Base-by-base conservation (phyloP, 23 red algal genomes). In the Rhodosorus marinus region DNA sequence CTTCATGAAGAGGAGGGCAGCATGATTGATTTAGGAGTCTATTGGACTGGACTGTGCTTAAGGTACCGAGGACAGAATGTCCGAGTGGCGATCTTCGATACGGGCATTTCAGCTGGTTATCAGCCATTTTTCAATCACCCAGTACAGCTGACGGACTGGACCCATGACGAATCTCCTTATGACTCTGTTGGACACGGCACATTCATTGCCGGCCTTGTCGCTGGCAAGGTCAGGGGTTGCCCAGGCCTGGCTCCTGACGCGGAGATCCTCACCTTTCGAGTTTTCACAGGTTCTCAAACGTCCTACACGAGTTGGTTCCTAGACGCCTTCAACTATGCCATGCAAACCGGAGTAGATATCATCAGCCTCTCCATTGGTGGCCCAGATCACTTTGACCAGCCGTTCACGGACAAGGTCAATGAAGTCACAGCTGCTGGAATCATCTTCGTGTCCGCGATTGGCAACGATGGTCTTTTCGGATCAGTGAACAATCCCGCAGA, bases 291-390 rank as follows among this genome's bases (percentile, higher is more conserved):
- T n/a, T 47, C 67, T 4, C 67, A 75, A 27, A 51, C 81, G 28
- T 59, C 54, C 6, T 92, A 80, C 54, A 92, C 83, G 0, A 52
- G 49, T 8, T 92, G 83, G 83, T 81, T 92, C 59, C 55, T 92
- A 5, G 83, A 92, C 42, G 83, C 83, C 19, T 92, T 92, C 42
- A 92, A 92, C 63, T 75, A 92, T 33, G 72, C 75, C 14, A 51
- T 92, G 8, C 65, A 81, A 30, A 50, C 62, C 0, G 55, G 57
- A 8, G 70, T 92, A 29, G 57, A 92, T 25, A 56, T 92, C 22
- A 55, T 92, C 23, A 75, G 76, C 61, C 48, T 92, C 34, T 80
- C 72, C 33, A 72, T 92, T 52, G 83, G 83, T 11, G 83, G 83
- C 30, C 67, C 73, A 7, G 83, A 92, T 54, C 70, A 74, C 49